Evolutionary conservation across 495 filamentous ascomycete species (phyloP), one percentile per base, ranked within the genome.

Genomic region (Bacidia rubella): DNA sequence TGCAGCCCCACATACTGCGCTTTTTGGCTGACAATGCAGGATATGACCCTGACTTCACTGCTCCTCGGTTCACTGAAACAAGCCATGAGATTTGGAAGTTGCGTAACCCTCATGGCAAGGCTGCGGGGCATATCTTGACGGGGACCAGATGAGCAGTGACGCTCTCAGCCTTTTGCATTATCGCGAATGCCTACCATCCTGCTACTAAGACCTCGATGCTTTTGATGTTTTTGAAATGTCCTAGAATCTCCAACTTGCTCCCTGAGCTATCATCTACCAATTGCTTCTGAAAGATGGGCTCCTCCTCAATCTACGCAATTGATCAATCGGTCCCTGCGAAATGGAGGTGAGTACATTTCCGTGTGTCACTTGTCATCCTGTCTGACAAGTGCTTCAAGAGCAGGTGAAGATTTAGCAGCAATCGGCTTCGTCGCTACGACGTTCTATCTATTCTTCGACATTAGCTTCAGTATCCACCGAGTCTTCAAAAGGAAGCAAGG

Each of bases 361-460:
- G n/a, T n/a, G n/a, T n/a, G n/a, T n/a, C 41, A 44, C 12, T 44
- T 44, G 17, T 44, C 12, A 44, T 9, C 20, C 5, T 44, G 9
- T 44, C 41, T 44, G 20, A 44, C 41, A 44, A 10, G 32, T 22
- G 9, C 20, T 20, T 17, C 20, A 9, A 24, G 24, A 2, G 20
- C n/a, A 42, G 47, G 54, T 15, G 54, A 59, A 53, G 47, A 59
- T 0, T 24, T 52, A 10, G 54, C 50, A 12, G 57, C 54, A 10
- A 47, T 70, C 20, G 76, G 73, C 21, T 72, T 78, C 44, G 65
- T 70, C 21, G 74, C 70, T 23, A 62, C 79, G 45, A 71, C 73
- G 25, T 75, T 71, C 68, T 79, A 75, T 57, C 75, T 78, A 54
- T 70, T 74, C 44, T 66, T 76, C 42, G 75, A 79, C 47, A 68